Evolutionary conservation across 345 rosid genomes (phyloP), one percentile per base, ranked within the genome.

Genomic region (Linum lewisii): DNA sequence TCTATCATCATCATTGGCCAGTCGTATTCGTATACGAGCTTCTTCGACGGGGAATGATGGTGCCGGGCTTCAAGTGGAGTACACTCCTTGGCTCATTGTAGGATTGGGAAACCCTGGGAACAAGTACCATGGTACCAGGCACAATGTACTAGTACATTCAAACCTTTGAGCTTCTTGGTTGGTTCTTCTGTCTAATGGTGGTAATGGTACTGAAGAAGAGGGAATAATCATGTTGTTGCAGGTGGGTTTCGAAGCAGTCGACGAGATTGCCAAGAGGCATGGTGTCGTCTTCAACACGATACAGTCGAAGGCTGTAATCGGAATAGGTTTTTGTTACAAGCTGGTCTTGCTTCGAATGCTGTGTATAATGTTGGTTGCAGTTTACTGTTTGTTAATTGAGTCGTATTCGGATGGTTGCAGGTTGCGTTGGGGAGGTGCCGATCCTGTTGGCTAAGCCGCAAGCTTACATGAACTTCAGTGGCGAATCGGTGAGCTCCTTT

Each of bases 51-150:
- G 63, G 60, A 75, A 70, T 45, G 55, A 57, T 68, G 71, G 73
- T 60, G 72, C 80, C 68, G 66, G 77, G n/a, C n/a, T n/a, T n/a
- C n/a, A 84, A 73, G 63, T 79, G 54, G 98, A 91, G 69, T 85
- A 84, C 45, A 84, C 98, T 6, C 98, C 96, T 34, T 91, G 98
- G 96, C 82, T 87, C 49, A 71, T 91, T 63, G 96, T 84, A 32
- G 98, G 98, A n/a, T 66, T 87, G 79, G 98, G 98, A 0, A 91
- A 91, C 63, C 98, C 98, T 6, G 98, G 98, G 58, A 87, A 66
- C 66, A 91, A 91, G 86, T 91, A 85, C 78, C 81, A 81, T 57
- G 96, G 94, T 68, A 91, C 98, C 50, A 75, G 98, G 71, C 98
- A 91, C 82, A 91, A 87, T 81, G 98, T 91, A 91, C 75, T 2